Conservation (phyloP, 768 basidiomycete genomes). For the Lactifluus hygrophoroides region DNA sequence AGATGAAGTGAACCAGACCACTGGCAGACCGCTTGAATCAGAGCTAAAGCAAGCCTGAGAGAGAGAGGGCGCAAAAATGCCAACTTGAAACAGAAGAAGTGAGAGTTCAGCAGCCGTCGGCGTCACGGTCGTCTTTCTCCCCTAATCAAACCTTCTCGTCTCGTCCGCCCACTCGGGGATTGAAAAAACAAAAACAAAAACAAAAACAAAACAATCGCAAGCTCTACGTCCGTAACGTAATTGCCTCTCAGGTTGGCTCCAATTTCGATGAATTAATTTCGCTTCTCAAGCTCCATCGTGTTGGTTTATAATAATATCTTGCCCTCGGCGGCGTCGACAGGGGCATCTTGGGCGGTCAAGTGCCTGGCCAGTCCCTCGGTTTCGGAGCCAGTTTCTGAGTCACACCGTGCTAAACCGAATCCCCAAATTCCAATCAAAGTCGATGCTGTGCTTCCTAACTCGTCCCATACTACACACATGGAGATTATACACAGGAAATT, state of each 20-base stretch:
- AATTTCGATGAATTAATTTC: too few species aligned
- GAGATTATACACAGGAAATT: conserved; percentile 15
- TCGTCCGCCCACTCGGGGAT: background rate
- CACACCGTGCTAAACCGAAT: background rate
- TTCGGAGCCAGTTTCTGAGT: background rate
- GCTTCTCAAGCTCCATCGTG: background rate
- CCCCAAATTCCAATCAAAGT: conserved; percentile 12
- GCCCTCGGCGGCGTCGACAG: background rate
- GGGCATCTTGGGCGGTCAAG: background rate
- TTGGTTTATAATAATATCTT: background rate
- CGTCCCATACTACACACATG: conserved; percentile 10
- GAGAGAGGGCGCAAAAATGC: conserved; percentile 5
- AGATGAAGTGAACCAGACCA: background rate
- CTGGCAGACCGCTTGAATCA: background rate
- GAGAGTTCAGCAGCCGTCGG: background rate
- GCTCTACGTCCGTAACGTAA: conserved; percentile 1
- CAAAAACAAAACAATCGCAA: background rate
- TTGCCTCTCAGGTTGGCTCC: too few species aligned
- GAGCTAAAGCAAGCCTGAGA: background rate
- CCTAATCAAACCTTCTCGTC: conserved; percentile 10
- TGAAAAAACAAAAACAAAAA: background rate
- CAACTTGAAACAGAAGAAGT: conserved; percentile 10
- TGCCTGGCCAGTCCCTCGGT: background rate
- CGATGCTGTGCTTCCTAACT: conserved; percentile 2
- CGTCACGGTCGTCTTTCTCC: background rate